Percentiles rank a stretch among this genome's conserved stretches.
phyloP scores from a whole-genome alignment of 768 basidiomycete genomes.

The Kwoniella sp. region DNA sequence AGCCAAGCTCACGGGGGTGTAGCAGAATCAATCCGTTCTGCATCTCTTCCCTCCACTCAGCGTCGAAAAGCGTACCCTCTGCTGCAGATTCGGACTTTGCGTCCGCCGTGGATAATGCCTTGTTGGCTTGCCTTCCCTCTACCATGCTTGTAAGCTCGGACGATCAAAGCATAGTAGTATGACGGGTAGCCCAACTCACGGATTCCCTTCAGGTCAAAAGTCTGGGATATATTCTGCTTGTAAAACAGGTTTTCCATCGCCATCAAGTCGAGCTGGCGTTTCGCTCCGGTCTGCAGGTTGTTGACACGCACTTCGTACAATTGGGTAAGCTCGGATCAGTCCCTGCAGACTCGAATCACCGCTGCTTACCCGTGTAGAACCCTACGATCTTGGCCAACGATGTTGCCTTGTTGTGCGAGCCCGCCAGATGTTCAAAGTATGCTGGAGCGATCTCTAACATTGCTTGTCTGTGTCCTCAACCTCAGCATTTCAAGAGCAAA shows the following conservation, averaged over 20 bases:
- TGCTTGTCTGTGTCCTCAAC: slow-evolving; percentile 58
- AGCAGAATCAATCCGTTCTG: slow-evolving; percentile 63
- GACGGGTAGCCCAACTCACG: slow-evolving; percentile 33
- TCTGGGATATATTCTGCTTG: slow-evolving; percentile 62
- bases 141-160: too few species aligned
- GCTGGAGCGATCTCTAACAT: slow-evolving; percentile 70
- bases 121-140: slow-evolving; percentile 65
- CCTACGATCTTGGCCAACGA: slow-evolving; percentile 74
- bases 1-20: slow-evolving; percentile 53
- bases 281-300: slow-evolving; percentile 66
- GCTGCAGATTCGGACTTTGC: slow-evolving; percentile 2
- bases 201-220: slow-evolving; percentile 80
- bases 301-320: slow-evolving; percentile 59
- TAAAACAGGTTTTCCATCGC: slow-evolving; percentile 86
- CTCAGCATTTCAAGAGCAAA: neutral
- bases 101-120: slow-evolving; percentile 36
- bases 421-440: slow-evolving; percentile 74
- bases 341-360: neutral
- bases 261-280: slow-evolving; percentile 68
- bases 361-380: slow-evolving; percentile 60
- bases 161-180: neutral
- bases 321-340: neutral
- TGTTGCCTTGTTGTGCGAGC: slow-evolving; percentile 63
- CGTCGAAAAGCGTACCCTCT: slow-evolving; percentile 67
- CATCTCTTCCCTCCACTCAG: slow-evolving; percentile 80